Evolutionary conservation across 768 basidiomycete genomes (phyloP).

Genomic region (Gautieria morchelliformis): DNA sequence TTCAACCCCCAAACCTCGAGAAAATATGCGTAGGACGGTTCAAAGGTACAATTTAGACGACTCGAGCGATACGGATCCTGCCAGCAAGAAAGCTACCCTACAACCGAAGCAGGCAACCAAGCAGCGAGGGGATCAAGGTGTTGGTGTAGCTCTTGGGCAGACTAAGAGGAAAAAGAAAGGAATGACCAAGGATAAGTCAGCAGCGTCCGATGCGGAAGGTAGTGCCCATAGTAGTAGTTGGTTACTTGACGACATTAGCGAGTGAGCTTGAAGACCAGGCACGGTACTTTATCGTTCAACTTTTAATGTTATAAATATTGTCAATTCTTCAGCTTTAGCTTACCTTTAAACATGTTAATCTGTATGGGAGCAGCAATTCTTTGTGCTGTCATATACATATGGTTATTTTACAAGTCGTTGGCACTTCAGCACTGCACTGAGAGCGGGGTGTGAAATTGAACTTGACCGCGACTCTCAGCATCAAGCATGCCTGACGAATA

Average conservation of each 20-base stretch:
- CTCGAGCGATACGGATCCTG: not conserved
- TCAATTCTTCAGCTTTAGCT: not conserved
- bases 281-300: too few relatives aligned
- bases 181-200: not conserved
- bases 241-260: not conserved
- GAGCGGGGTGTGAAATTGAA: not conserved
- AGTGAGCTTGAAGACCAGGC: not conserved
- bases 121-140: not conserved
- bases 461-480: not conserved
- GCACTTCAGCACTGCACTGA: too few relatives aligned
- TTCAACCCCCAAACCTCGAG: not conserved
- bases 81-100: not conserved
- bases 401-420: too few relatives aligned
- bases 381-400: too few relatives aligned
- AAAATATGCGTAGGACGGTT: not conserved
- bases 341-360: too few relatives aligned
- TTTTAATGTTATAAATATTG: too few relatives aligned
- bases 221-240: not conserved
- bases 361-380: too few relatives aligned
- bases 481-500: conserved; percentile 7
- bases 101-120: not conserved
- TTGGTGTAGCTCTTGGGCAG: not conserved
- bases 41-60: not conserved
- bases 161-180: not conserved
- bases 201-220: not conserved